phyloP scores from a whole-genome alignment of 805 yeast genomes.

The Nakazawaea laoshanensis region DNA sequence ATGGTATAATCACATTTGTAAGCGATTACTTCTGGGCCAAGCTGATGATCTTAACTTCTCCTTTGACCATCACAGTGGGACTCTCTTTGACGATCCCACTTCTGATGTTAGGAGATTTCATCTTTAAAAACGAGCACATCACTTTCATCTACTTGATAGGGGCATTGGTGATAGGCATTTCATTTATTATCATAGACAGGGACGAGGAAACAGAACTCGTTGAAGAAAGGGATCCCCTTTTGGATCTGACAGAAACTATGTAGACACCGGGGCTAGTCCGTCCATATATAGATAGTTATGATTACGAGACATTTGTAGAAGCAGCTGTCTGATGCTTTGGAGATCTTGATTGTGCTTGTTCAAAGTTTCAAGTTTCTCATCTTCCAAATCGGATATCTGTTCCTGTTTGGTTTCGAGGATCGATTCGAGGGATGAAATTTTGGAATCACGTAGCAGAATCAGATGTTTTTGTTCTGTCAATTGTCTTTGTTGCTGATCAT shows the following conservation, averaged over 20 bases:
- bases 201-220: conserved; percentile 58
- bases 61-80: conserved; percentile 93
- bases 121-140: conserved; percentile 57
- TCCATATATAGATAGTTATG: neutral
- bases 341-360: neutral
- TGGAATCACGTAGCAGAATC: too few species aligned
- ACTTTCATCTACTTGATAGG: conserved; percentile 65
- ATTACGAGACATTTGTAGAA: conserved; percentile 2
- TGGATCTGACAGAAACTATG: neutral
- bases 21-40: conserved; percentile 95
- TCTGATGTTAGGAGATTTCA: conserved; percentile 85
- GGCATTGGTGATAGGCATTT: conserved; percentile 69
- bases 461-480: too few species aligned
- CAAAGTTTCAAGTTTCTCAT: neutral
- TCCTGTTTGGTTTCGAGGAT: neutral
- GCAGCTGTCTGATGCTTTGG: neutral
- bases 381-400: neutral
- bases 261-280: neutral
- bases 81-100: conserved; percentile 88
- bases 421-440: neutral
- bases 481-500: too few species aligned
- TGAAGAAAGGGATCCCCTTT: neutral
- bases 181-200: conserved; percentile 77
- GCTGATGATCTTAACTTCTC: conserved; percentile 88
- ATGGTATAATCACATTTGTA: conserved; percentile 71